These are phyloP conservation scores for Tulasnella sp. DNA, from an alignment of 768 basidiomycete genomes.

Conservation along the genomic window DNA sequence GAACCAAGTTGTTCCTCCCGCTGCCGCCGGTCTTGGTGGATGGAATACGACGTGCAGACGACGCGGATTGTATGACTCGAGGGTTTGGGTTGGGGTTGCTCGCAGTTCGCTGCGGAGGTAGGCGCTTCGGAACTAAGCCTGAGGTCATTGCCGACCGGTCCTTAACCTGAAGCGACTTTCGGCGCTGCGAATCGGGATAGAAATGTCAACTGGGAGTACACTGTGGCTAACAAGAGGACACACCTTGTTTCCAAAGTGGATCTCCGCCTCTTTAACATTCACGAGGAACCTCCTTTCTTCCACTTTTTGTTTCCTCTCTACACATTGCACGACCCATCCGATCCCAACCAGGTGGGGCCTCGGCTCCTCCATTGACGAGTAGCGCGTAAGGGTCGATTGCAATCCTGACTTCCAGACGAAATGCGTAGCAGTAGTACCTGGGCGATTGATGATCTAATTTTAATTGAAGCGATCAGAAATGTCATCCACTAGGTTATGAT, in stretches of 20 bases:
- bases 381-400: conserved; percentile 60
- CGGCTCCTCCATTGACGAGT: conserved; percentile 60
- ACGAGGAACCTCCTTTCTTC: conserved; percentile 59
- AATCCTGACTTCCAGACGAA: conserved; percentile 78
- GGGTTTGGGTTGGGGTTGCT: neutral
- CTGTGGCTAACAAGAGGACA: conserved; percentile 7
- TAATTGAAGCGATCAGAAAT: neutral
- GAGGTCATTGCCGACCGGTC: neutral
- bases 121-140: neutral
- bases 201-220: neutral
- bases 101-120: neutral
- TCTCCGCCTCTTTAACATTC: conserved; percentile 45
- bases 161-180: conserved; percentile 1
- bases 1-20: neutral
- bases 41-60: neutral
- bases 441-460: conserved; percentile 48
- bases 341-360: conserved; percentile 72
- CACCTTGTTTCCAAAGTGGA: conserved; percentile 60
- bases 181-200: neutral
- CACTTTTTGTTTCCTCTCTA: conserved; percentile 50
- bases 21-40: neutral
- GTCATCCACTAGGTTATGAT: neutral
- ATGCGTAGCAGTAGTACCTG: conserved; percentile 68
- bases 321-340: conserved; percentile 83
- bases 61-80: conserved; percentile 22